Evolutionary conservation across 2,329 filamentous ascomycete genomes (phyloP), one percentile per base, ranked within the genome.

Genomic region (Trichoderma sp.): DNA sequence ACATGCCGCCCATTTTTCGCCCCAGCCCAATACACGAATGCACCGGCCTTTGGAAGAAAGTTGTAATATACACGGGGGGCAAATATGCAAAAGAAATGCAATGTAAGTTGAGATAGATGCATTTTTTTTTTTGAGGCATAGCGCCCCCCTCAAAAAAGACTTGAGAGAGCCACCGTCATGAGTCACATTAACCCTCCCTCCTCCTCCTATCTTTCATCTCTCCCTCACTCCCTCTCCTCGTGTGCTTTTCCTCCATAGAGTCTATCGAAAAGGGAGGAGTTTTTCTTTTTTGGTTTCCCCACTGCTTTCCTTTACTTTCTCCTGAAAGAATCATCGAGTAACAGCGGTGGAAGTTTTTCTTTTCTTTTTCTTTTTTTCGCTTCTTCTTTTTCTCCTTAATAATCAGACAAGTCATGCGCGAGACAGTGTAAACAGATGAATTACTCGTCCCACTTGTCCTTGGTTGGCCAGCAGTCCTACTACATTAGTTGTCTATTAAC

Each of bases 331-430:
- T 27, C 27, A 27, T 27, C 77, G 79, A 78, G 76, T 21, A 77
- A 74, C n/a, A 33, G 53, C 64, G 29, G 41, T 71, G 75, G 76
- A 60, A 18, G 38, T 68, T 16, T 16, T 62, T n/a, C 18, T 64
- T 64, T 68, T 21, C 16, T 62, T 35, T 27, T 50, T 29, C 3
- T 62, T 56, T 31, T 62, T 62, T 60, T 9, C 9, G 31, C n/a
- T 29, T 45, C 24, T 53, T 53, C 21, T 63, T 64, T 41, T 62
- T 16, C 27, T 33, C 21, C 45, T 64, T 78, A 38, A 78, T 83
- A 81, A 78, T 83, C 82, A 81, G 80, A 83, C 79, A 83, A 33
- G 78, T 65, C n/a, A 62, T 65, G 29, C 14, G n/a, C 18, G 35
- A 53, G 71, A 76, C 74, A 76, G 78, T 74, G 75, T 77, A 78